Base-by-base conservation (phyloP, 768 basidiomycete species). In the Boletus vermiculosoides region DNA sequence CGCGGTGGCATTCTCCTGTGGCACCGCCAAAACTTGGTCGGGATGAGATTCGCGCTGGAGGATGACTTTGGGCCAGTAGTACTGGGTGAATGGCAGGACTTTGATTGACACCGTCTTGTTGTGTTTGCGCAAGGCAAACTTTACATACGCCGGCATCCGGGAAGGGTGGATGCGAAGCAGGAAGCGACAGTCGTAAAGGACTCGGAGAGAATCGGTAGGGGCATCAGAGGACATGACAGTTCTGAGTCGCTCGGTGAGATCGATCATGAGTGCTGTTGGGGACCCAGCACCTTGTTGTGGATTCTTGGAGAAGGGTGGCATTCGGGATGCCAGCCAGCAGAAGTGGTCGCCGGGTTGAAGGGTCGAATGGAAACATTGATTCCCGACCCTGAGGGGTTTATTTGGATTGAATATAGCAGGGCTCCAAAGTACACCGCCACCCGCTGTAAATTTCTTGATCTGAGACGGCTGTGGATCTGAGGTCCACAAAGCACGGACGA, bases 111-210 rank as follows among this genome's bases (percentile, higher is more conserved):
- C 56, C 0, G 62, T 68, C 11, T 55, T 36, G 7, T 60, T 57
- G 15, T 50, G 55, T 47, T 63, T 48, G 7, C 59, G 22, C 39
- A 83, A 52, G 34, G 62, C 63, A 20, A 57, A 52, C n/a, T 63
- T 55, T 4, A 87, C 36, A 9, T 67, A 45, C 2, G 53, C 22
- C 2, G 85, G 84, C 22, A 85, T 76, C 41, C 63, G 72, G 34
- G 62, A 60, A 15, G 82, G 63, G 55, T 80, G 57, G 60, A 89
- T 75, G 20, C 63, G 65, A 42, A 91, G 49, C 4, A 83, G 62
- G 68, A 88, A 92, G 7, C 90, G 84, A 61, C 77, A 76, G 67
- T 92, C 89, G 65, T 82, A 90, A 30, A 90, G 71, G 13, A 85
- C 48, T 23, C 79, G 72, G 15, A 78, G 39, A 10, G 63, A 40